These are phyloP conservation scores for Hericium alpestre DNA, from an alignment of 768 basidiomycete species.

Conservation along the genomic window DNA sequence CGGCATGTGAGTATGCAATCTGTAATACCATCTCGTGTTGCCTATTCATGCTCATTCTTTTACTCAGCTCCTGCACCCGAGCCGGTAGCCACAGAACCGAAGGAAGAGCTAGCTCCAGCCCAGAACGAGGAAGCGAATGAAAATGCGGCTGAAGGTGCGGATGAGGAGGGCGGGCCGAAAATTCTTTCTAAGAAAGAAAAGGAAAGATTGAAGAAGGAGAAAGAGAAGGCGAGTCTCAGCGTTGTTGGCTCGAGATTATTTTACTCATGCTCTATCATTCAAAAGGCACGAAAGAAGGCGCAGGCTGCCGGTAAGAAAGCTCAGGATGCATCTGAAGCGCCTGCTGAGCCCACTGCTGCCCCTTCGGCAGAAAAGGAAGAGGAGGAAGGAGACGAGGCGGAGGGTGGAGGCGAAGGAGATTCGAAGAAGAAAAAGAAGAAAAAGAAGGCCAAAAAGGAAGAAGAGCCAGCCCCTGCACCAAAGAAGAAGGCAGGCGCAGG, in stretches of 20 bases:
- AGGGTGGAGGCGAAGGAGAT: conserved; percentile 31
- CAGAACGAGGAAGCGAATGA: conserved; percentile 20
- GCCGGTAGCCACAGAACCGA: conserved; percentile 13
- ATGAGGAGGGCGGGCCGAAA: conserved; percentile 38
- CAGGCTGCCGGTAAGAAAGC: conserved; percentile 81
- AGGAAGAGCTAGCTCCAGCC: conserved; percentile 1
- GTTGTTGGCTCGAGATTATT: not conserved
- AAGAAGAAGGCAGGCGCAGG: conserved; percentile 64
- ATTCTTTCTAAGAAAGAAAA: conserved; percentile 92
- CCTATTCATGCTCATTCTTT: not conserved
- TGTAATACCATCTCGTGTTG: not conserved
- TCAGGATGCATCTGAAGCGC: conserved; percentile 18
- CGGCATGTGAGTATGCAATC: conserved; percentile 12
- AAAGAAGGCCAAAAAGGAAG: conserved; percentile 71
- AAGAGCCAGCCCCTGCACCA: conserved; percentile 47
- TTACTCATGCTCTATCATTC: not conserved
- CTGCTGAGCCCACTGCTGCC: conserved; percentile 12
- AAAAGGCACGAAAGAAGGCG: conserved; percentile 88
- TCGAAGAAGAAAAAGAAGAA: conserved; percentile 73
- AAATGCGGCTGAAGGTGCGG: conserved; percentile 36
- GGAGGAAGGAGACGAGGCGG: conserved; percentile 60
- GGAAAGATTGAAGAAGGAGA: conserved; percentile 93
- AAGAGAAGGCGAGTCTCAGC: conserved; percentile 61
- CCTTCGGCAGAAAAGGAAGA: conserved; percentile 25
- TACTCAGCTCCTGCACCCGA: not conserved